Evolutionary conservation across 176 grass and related monocot genomes (phyloP), one percentile per base, ranked within the genome.

Genomic region (Oryza glumipatula): DNA sequence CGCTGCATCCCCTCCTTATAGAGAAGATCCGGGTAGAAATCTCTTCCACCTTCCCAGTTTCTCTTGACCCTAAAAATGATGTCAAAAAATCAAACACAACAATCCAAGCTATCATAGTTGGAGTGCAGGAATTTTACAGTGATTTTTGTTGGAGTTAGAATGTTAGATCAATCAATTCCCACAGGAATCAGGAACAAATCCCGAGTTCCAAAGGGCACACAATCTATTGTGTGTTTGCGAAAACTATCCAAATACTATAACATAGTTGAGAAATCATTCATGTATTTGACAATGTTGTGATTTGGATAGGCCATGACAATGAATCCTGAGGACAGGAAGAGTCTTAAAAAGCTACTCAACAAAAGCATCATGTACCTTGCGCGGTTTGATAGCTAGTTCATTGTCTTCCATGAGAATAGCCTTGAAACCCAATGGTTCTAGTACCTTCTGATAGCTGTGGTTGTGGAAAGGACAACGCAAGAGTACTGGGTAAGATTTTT

Each of bases 31-130:
- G 3, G 22, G 63, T 22, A 3, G 30, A 56, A 24, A 68, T 81
- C 83, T 93, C 68, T 89, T 96, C 94, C 91, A 96, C 82, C 88
- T 85, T 58, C 84, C 94, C 63, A 96, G 81, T 82, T 91, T 96
- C 73, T 96, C 91, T 1, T 65, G 66, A 13, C 94, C 91, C 94
- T 96, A 79, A 13, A 82, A 73, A 78, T 19, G 8, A 39, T 66
- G 8, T 45, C n/a, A 67, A 84, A 84, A 69, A 61, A 78, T 73
- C 30, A 63, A 72, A 36, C 39, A 22, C 74, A 64, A 49, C 7
- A 87, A 68, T 30, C 17, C 0, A 67, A 33, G 65, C 9, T 48
- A 41, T 13, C 43, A 65, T 51, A 67, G 14, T 68, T 52, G 4
- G 54, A 58, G n/a, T 9, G 54, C 54, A 58, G 19, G 6, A 7